Evolutionary conservation across 192 early-diverging fungal species (phyloP), one percentile per base, ranked within the genome.

Genomic region (Rhizophagus clarus): DNA sequence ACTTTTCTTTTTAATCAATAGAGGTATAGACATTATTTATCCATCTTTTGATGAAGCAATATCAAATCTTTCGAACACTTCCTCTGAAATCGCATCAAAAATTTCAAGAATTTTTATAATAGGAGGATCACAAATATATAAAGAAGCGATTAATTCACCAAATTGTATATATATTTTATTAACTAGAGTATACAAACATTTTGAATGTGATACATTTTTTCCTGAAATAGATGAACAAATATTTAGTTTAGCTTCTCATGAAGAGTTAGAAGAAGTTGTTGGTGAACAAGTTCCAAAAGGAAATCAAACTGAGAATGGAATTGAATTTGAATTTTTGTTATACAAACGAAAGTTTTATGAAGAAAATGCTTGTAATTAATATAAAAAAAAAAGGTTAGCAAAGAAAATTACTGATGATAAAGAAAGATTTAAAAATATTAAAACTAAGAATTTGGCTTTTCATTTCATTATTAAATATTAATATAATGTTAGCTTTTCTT

Each of bases 141-240:
- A 84, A 26, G 88, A 91, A 82, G 91, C 92, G 12, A 81, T 98
- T 29, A 82, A 81, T 10, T 89, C 89, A 45, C 77, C 88, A 6
- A 73, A 81, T 12, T 92, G 91, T 76, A 51, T 82, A 3, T 87
- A 89, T 66, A 87, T 98, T 51, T 85, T 95, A 24, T 77, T 96
- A 60, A 97, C 96, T 10, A 79, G 88, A 4, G 87, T 97, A 20
- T 82, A 90, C 37, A 80, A 82, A 11, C 83, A 86, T 2, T 88
- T 93, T 12, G 86, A 93, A 17, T 96, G 92, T 79, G 96, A 96
- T 78, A 88, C 91, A 0, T 97, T 95, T 79, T 96, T 96, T 79
- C 95, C 95, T 1, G 80, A 79, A 40, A 84, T 95, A 66, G 88
- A 90, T 75, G 80, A 80, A 61, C 85, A 87, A 70, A 80, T 88